These are phyloP conservation scores for Uromyces viciae-fabae DNA, from an alignment of 1,284 basidiomycete species.

Conservation along the genomic window DNA sequence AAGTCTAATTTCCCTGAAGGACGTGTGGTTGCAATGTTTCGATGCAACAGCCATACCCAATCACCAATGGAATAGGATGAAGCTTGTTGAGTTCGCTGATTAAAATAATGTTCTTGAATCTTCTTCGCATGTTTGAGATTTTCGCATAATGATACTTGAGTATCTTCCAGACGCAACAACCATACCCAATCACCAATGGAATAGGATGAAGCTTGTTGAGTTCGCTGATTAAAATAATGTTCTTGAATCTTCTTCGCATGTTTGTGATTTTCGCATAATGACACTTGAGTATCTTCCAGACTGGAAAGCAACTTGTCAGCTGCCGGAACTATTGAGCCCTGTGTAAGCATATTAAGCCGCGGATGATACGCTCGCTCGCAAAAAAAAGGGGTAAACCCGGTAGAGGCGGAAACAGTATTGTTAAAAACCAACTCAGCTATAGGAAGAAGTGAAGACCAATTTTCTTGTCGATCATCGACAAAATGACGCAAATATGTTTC, in stretches of 20 bases:
- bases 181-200: not conserved
- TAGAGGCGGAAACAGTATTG: slow-evolving; percentile 50
- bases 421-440: slow-evolving; percentile 55
- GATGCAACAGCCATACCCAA: not conserved
- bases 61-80: not conserved
- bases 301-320: not conserved
- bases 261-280: not conserved
- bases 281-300: not conserved
- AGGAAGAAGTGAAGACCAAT: slow-evolving; percentile 50
- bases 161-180: too few species aligned
- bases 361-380: slow-evolving; percentile 45
- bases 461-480: slow-evolving; percentile 41
- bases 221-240: not conserved
- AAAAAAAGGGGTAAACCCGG: slow-evolving; percentile 57
- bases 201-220: not conserved
- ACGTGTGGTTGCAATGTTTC: not conserved
- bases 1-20: not conserved
- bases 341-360: not conserved
- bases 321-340: not conserved
- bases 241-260: not conserved
- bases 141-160: not conserved
- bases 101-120: slow-evolving; percentile 1
- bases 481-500: slow-evolving; percentile 47
- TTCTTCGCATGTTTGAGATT: not conserved
- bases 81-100: not conserved